Base-by-base conservation (phyloP, 78 protist genomes). In the Speleostelium caveatum region DNA sequence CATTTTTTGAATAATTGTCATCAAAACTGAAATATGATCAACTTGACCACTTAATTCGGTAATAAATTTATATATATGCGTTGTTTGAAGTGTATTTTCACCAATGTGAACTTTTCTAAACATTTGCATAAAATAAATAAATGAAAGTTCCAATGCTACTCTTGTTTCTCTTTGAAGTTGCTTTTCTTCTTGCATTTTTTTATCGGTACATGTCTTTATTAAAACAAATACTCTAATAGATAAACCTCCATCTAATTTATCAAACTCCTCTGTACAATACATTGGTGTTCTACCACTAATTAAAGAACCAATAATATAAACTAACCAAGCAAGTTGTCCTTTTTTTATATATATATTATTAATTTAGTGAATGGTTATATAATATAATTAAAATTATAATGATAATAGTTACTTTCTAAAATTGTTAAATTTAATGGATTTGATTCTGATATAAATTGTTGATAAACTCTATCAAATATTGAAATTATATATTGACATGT, bases 311-410 rank as follows among this genome's bases (percentile, higher is more conserved):
- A 83, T 83, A 8, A 60, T 83, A 33, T 83, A 83, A 17, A 83
- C 72, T 59, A 83, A 83, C 91, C 91, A 83, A 33, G 91, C 77
- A 42, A 65, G 66, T 83, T 71, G 78, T 83, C 91, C 59, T 39
- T 62, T 33, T 17, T 21, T 39, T 4, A 75, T 21, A 19, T 56
- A 60, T 24, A 39, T 28, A 21, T 41, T 30, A 59, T 10, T 26
- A n/a, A n/a, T n/a, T n/a, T 21, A 53, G 58, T 14, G 58, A 53
- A 21, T 14, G 58, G 14, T 53, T 17, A 17, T 53, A 21, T 53
- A 17, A 21, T 63, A 33, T 30, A 4, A 6, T 3, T 63, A 30
- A 6, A 63, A 7, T 63, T 7, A 63, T 17, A 63, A 14, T n/a
- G 4, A 19, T 8, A 10, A 56, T 67, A 67, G 56, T 2, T 35